Conservation (phyloP, 2,329 filamentous ascomycete species). For the Penicillium sp. region DNA sequence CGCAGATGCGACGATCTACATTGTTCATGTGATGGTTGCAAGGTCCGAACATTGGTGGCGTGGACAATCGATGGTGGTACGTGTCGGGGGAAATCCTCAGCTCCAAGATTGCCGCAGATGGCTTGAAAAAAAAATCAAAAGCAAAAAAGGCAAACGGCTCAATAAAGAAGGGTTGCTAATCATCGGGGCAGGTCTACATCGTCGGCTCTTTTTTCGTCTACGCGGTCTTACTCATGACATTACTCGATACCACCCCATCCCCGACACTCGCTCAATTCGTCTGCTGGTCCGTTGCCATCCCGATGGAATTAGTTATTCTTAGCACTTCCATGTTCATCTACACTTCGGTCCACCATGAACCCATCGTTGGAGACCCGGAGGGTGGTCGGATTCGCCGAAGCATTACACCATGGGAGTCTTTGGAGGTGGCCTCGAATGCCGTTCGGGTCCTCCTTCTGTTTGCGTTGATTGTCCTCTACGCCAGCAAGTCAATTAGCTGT, state of each 20-base stretch:
- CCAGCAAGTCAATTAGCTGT: slow-evolving; percentile 48
- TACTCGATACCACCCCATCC: slow-evolving; percentile 78
- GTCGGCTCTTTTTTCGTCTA: slow-evolving; percentile 84
- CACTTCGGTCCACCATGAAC: slow-evolving; percentile 64
- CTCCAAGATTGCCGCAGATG: not conserved
- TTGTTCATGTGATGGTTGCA: slow-evolving; percentile 69
- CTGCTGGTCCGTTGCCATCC: slow-evolving; percentile 73
- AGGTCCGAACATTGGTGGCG: slow-evolving; percentile 76
- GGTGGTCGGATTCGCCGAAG: slow-evolving; percentile 43
- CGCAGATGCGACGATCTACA: slow-evolving; percentile 70
- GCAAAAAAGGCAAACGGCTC: not conserved
- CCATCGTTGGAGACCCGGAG: slow-evolving; percentile 51
- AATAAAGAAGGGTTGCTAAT: slow-evolving; percentile 9
- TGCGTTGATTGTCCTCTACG: slow-evolving; percentile 61
- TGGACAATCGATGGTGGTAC: slow-evolving; percentile 72
- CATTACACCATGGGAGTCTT: slow-evolving; percentile 45
- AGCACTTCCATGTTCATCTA: slow-evolving; percentile 68
- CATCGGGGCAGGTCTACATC: slow-evolving; percentile 68
- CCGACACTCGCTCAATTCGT: slow-evolving; percentile 77
- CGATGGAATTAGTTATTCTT: slow-evolving; percentile 72
- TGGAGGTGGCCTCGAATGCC: slow-evolving; percentile 57
- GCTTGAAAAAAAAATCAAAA: not conserved
- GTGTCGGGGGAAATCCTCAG: slow-evolving; percentile 30
- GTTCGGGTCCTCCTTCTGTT: slow-evolving; percentile 67
- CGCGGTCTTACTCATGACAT: slow-evolving; percentile 78